Base-by-base conservation (phyloP, 2,329 filamentous ascomycete genomes). In the Epichloe gansuensis region DNA sequence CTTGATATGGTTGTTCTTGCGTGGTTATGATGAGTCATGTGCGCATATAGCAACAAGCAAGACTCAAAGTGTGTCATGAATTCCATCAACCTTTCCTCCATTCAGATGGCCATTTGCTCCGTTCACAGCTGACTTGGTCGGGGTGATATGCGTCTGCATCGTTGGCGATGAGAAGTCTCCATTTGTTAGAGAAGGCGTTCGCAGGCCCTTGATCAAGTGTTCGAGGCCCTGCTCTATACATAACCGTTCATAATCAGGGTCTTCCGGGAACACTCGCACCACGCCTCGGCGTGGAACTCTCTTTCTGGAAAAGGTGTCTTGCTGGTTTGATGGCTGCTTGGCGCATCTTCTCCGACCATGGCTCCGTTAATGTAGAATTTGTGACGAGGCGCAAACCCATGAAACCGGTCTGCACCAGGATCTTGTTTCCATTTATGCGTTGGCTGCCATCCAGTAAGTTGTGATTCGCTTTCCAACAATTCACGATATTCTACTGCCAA, bases 401-500 rank as follows among this genome's bases (percentile, higher is more conserved):
- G 67, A 54, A 71, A 74, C n/a, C 72, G 72, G 51, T 72, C 70
- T 1, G 71, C 71, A 53, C 76, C 76, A 2, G 79, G 77, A 58
- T 85, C 81, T 51, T 71, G 68, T 62, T 75, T 81, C 77, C 78
- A 85, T 62, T 82, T 83, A 52, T 70, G 67, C 3, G 69, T 66
- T 6, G 67, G 61, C 45, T 63, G 66, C 63, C 70, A 76, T 8
- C 65, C 68, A n/a, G 62, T 59, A 21, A 71, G 63, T 55, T 75
- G 69, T 5, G 66, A 65, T 58, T 79, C 75, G 38, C 69, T 67
- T 59, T 80, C 77, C 12, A 77, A 69, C 11, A 81, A 67, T 63
- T 85, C 82, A 48, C 76, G 72, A 59, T 85, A 85, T 48, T 75
- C 73, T 48, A 85, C 74, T 8, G 73, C 70, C 49, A 85, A 69